phyloP scores from a whole-genome alignment of 2,329 filamentous ascomycete genomes.

The Ophiostoma triangulosporum region DNA sequence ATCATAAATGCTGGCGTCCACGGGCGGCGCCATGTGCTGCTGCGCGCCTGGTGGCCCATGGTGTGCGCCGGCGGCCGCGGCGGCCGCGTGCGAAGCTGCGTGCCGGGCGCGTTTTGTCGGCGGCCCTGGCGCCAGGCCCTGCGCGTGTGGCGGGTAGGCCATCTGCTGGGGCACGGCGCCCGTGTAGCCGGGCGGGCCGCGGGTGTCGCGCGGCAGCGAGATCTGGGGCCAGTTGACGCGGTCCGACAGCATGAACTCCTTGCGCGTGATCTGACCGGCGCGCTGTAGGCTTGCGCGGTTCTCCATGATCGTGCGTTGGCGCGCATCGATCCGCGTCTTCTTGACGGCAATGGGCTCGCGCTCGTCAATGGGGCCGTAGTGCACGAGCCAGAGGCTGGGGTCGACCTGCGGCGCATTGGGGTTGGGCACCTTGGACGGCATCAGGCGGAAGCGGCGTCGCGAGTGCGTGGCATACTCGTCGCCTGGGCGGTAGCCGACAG shows the following conservation, averaged over 20 bases:
- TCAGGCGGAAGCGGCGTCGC: slow-evolving; percentile 73
- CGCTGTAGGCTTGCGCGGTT: slow-evolving; percentile 52
- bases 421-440: slow-evolving; percentile 55
- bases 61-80: background rate
- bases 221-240: slow-evolving; percentile 82
- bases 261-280: slow-evolving; percentile 70
- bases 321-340: slow-evolving; percentile 50
- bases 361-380: slow-evolving; percentile 69
- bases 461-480: slow-evolving; percentile 66
- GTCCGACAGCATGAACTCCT: slow-evolving; percentile 91
- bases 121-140: slow-evolving; percentile 23
- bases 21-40: slow-evolving; percentile 6
- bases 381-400: slow-evolving; percentile 76
- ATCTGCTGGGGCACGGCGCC: slow-evolving; percentile 39
- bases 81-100: slow-evolving; percentile 9
- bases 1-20: slow-evolving; percentile 37
- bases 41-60: background rate
- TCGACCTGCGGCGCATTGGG: slow-evolving; percentile 58
- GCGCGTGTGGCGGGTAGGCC: slow-evolving; percentile 43
- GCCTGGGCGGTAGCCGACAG: slow-evolving; percentile 58
- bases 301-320: slow-evolving; percentile 45
- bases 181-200: slow-evolving; percentile 36
- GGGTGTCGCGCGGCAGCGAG: slow-evolving; percentile 46
- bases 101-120: slow-evolving; percentile 43
- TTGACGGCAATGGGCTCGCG: slow-evolving; percentile 58